phyloP scores from a whole-genome alignment of 768 basidiomycete species.

The Austroboletus festivus region DNA sequence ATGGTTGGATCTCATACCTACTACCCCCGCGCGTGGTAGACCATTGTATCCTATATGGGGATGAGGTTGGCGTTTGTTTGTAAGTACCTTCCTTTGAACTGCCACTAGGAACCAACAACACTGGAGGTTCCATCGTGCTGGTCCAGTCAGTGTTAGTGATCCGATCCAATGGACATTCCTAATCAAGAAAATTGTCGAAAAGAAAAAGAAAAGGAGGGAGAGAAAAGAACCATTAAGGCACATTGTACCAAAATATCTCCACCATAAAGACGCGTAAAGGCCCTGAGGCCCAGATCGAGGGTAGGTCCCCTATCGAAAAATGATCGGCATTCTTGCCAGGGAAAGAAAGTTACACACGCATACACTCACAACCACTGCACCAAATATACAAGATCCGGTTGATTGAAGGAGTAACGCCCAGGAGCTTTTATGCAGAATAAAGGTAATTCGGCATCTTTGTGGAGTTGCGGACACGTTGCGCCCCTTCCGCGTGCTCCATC shows the following conservation, averaged over 20 bases:
- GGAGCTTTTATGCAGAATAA: neutral
- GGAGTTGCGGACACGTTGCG: constrained; percentile 2
- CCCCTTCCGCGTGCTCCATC: constrained; percentile 6
- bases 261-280: neutral
- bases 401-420: neutral
- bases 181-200: neutral
- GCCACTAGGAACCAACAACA: neutral
- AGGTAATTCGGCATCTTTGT: neutral
- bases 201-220: too few relatives aligned
- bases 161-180: neutral
- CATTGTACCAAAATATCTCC: too few relatives aligned
- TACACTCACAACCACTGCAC: neutral
- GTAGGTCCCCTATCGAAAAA: neutral
- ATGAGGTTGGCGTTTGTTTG: neutral
- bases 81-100: neutral
- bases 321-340: constrained; percentile 8
- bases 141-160: constrained; percentile 1
- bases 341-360: neutral
- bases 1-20: neutral
- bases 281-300: constrained; percentile 1
- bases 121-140: neutral
- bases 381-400: too few relatives aligned
- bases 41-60: constrained; percentile 1
- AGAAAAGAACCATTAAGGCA: too few relatives aligned
- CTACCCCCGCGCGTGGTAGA: neutral